Conservation (phyloP, 768 basidiomycete species). For the Pleurotus sapidus region DNA sequence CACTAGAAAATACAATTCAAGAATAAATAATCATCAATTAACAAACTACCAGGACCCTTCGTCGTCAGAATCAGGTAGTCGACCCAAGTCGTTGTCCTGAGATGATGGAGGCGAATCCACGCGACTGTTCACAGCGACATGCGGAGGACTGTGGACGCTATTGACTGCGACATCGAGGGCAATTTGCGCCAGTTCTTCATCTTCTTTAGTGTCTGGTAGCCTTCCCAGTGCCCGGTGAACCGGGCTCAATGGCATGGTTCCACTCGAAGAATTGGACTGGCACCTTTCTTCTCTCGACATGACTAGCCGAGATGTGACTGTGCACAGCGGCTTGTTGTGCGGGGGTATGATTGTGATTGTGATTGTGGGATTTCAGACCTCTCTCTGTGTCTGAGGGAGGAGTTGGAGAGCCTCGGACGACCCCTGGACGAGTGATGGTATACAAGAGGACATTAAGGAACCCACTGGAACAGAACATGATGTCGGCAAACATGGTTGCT, state of each 20-base stretch:
- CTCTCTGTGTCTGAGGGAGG: not conserved
- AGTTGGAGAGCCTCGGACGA: not conserved
- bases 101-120: not conserved
- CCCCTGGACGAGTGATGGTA: constrained; percentile 6
- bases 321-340: not conserved
- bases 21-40: too few relatives aligned
- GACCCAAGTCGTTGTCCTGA: constrained; percentile 3
- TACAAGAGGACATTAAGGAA: constrained; percentile 8
- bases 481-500: constrained; percentile 21
- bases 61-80: constrained; percentile 6
- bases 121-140: not conserved
- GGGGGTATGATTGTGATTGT: not conserved
- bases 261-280: not conserved
- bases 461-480: constrained; percentile 9
- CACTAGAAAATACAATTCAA: too few relatives aligned
- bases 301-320: not conserved
- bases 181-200: not conserved
- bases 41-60: not conserved
- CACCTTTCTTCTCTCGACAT: not conserved
- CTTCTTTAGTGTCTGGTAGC: not conserved
- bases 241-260: not conserved
- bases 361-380: too few relatives aligned
- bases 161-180: not conserved
- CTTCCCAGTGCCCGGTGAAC: not conserved
- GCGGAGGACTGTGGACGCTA: not conserved